phyloP scores from a whole-genome alignment of 768 basidiomycete species.

The Mycena chlorophos region DNA sequence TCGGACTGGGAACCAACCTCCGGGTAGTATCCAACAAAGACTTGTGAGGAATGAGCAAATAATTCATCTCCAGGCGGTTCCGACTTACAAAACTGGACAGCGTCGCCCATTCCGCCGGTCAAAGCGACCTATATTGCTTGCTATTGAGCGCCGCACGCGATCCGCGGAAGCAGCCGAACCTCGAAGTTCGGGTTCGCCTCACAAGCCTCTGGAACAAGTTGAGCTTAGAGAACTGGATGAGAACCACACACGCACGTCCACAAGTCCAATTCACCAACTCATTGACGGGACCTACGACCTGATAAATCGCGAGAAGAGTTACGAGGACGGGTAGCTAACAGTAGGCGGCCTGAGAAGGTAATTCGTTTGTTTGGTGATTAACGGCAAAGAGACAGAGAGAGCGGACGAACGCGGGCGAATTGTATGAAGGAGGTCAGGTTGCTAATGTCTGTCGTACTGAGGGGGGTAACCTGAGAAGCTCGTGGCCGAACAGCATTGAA shows the following conservation, averaged over 20 bases:
- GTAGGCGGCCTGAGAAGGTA: constrained; percentile 28
- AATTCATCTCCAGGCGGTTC: background rate
- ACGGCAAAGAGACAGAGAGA: background rate
- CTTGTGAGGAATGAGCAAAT: constrained; percentile 3
- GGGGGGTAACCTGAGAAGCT: background rate
- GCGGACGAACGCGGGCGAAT: constrained; percentile 27
- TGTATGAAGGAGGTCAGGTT: constrained; percentile 29
- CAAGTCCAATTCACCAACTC: constrained; percentile 33
- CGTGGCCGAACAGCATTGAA: background rate
- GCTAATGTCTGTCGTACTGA: constrained; percentile 1
- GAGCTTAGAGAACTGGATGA: background rate
- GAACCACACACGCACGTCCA: constrained; percentile 24
- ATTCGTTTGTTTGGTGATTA: background rate
- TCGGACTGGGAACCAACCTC: no score
- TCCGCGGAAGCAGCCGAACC: background rate
- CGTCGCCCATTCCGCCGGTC: constrained; percentile 34
- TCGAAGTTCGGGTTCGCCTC: constrained; percentile 34
- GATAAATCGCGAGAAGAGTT: background rate
- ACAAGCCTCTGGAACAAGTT: constrained; percentile 28
- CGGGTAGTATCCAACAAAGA: constrained; percentile 50
- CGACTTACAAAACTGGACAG: constrained; percentile 33
- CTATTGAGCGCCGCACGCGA: background rate
- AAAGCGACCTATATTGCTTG: constrained; percentile 21
- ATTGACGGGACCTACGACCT: constrained; percentile 18
- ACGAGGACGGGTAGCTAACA: constrained; percentile 16